These are phyloP conservation scores for Aspergillus asperescens DNA, from an alignment of 495 filamentous ascomycete genomes.

Conservation along the genomic window DNA sequence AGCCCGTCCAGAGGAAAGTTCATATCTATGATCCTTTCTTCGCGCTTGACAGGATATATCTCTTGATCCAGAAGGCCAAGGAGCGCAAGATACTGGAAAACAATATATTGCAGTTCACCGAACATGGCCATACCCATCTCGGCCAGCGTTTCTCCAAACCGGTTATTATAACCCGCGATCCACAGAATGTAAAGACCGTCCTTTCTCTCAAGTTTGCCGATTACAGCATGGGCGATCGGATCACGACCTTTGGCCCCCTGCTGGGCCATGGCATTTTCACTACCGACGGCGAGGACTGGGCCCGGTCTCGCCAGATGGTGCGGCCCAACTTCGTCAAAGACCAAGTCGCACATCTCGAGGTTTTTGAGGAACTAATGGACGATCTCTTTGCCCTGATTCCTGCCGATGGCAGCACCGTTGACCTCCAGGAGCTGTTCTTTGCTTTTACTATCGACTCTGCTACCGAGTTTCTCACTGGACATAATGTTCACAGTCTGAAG, in stretches of 20 bases:
- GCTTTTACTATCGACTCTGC: conserved; percentile 54
- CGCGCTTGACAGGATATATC: conserved; percentile 14
- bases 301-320: conserved; percentile 43
- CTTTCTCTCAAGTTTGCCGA: conserved; percentile 68
- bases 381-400: conserved; percentile 39
- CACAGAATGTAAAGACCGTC: conserved; percentile 42
- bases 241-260: conserved; percentile 31
- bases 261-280: conserved; percentile 58
- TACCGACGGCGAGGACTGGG: conserved; percentile 57
- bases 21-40: conserved; percentile 8
- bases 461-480: conserved; percentile 55
- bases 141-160: conserved; percentile 13
- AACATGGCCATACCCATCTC: conserved; percentile 15
- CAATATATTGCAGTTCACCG: conserved; percentile 3
- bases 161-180: conserved; percentile 23
- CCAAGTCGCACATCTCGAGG: conserved; percentile 28
- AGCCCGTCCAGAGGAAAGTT: background rate
- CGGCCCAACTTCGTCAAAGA: conserved; percentile 40
- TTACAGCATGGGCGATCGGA: conserved; percentile 40
- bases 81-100: conserved; percentile 14
- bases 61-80: conserved; percentile 7
- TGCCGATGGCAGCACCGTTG: conserved; percentile 35
- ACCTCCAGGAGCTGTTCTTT: conserved; percentile 50
- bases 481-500: conserved; percentile 25
- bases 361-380: conserved; percentile 47